Conservation (phyloP, 2,329 filamentous ascomycete species). For the Ceratocystis alfenasii region DNA sequence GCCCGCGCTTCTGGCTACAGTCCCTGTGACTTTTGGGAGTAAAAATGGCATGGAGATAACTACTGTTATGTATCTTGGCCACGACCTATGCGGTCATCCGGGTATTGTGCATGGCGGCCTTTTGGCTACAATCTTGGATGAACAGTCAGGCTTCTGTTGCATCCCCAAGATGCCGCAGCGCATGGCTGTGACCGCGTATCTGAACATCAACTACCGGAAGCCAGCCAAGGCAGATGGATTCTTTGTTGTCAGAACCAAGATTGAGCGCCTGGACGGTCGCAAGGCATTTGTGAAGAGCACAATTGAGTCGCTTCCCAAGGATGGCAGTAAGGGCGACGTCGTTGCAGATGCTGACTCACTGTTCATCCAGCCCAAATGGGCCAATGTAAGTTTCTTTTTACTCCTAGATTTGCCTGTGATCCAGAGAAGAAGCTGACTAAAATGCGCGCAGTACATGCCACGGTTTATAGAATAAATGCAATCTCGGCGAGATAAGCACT, state of each 20-base stretch:
- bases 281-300: constrained; percentile 90
- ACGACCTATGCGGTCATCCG: constrained; percentile 75
- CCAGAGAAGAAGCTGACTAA: constrained; percentile 12
- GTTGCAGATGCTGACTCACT: constrained; percentile 74
- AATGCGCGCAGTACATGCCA: constrained; percentile 25
- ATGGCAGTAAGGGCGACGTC: constrained; percentile 50
- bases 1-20: constrained; percentile 63
- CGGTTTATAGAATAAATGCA: constrained; percentile 19
- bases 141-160: constrained; percentile 76
- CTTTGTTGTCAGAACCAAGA: constrained; percentile 66
- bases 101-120: constrained; percentile 84
- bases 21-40: constrained; percentile 67
- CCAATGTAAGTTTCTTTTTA: constrained; percentile 46
- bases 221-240: constrained; percentile 66
- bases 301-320: constrained; percentile 62
- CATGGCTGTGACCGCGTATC: constrained; percentile 72
- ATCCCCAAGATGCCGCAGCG: constrained; percentile 81
- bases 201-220: constrained; percentile 71
- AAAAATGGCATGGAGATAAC: constrained; percentile 56
- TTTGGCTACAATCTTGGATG: constrained; percentile 80
- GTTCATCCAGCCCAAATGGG: constrained; percentile 79
- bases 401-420: neutral
- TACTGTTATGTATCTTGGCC: constrained; percentile 58
- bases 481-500: neutral
- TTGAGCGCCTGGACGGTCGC: constrained; percentile 74